phyloP scores from a whole-genome alignment of 495 filamentous ascomycete species.

The Aspergillus campestris region DNA sequence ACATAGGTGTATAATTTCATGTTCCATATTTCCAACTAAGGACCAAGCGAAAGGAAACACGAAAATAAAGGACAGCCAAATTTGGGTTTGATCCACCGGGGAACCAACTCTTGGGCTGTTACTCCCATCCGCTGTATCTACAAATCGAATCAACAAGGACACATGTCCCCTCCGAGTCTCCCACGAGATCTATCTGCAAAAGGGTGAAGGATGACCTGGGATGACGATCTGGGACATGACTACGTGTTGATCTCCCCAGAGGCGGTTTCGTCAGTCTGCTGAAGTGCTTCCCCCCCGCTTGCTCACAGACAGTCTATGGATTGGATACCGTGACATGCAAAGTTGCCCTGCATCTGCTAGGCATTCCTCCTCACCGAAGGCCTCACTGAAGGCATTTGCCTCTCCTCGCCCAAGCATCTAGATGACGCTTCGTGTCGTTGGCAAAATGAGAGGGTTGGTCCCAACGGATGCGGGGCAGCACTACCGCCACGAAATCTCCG shows the following conservation, averaged over 20 bases:
- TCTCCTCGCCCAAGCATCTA: no score
- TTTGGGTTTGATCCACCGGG: conserved; percentile 5
- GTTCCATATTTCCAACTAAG: no score
- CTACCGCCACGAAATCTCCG: background rate
- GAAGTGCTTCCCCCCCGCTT: background rate
- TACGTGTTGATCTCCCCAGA: no score
- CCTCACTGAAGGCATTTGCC: no score
- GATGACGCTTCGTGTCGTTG: background rate
- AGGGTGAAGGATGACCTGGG: no score
- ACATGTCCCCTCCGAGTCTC: no score
- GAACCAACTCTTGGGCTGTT: conserved; percentile 1
- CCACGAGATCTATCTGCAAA: background rate
- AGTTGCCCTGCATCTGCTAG: conserved; percentile 3
- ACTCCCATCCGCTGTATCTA: background rate
- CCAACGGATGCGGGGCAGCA: conserved; percentile 12
- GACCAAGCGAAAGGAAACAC: no score
- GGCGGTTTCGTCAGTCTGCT: no score
- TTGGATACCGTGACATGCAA: conserved; percentile 12
- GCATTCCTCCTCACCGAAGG: no score
- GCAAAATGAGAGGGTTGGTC: conserved; percentile 2
- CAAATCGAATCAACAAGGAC: conserved; percentile 1
- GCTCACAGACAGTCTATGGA: conserved; percentile 5
- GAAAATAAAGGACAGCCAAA: background rate
- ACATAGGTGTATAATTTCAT: no score
- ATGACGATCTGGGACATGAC: no score